Conservation (phyloP, 768 basidiomycete species). For the Leucocoprinus birnbaumii region DNA sequence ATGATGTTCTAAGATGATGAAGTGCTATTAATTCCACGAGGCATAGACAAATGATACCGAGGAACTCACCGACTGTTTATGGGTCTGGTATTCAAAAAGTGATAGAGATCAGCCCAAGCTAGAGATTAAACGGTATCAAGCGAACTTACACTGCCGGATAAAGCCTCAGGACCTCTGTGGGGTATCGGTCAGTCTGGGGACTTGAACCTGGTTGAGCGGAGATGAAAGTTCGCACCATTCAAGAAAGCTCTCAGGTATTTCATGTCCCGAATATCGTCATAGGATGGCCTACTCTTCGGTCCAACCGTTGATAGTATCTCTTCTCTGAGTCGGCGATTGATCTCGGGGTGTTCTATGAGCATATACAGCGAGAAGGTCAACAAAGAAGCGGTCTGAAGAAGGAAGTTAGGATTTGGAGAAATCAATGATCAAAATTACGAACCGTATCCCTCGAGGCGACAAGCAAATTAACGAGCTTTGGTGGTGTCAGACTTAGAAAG, state of each 20-base stretch:
- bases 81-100: background rate
- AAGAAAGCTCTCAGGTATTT: conserved; percentile 25
- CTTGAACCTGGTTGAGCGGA: too few species aligned
- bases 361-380: conserved; percentile 40
- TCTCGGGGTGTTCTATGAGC: conserved; percentile 34
- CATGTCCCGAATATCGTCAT: conserved; percentile 41
- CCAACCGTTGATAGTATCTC: conserved; percentile 36
- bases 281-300: conserved; percentile 28
- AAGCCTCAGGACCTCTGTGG: conserved; percentile 13
- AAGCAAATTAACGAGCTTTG: conserved; percentile 43
- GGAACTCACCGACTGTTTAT: conserved; percentile 4
- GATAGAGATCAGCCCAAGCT: background rate
- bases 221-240: conserved; percentile 17
- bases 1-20: conserved; percentile 10
- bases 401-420: background rate
- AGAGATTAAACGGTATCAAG: background rate
- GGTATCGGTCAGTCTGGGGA: background rate
- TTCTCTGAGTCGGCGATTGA: conserved; percentile 29
- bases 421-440: conserved; percentile 11
- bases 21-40: background rate
- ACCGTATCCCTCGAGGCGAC: conserved; percentile 59
- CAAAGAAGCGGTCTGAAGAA: conserved; percentile 31
- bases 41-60: background rate
- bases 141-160: conserved; percentile 16
- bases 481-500: background rate